Percentiles rank a stretch among this genome's conserved stretches.
These are phyloP conservation scores for Puccinia triticina DNA, from an alignment of 1,284 basidiomycete species.

Conservation along the genomic window DNA sequence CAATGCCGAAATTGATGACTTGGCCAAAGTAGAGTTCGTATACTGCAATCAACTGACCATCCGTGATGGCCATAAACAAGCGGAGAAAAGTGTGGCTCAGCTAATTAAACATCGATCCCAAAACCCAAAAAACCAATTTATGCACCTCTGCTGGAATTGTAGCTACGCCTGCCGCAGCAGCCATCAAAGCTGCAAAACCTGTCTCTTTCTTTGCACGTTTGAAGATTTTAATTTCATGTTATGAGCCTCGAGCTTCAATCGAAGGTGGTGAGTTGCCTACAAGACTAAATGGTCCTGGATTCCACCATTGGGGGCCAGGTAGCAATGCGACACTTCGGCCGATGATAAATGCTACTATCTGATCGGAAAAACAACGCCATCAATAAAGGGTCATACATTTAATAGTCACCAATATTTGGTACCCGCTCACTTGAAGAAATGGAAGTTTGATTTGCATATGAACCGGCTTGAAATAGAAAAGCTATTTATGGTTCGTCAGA, in stretches of 20 bases:
- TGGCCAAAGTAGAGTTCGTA: constrained; percentile 35
- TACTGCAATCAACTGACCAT: constrained; percentile 6
- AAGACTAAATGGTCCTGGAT: constrained; percentile 36
- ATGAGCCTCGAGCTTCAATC: too few species aligned
- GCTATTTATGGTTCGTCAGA: background rate
- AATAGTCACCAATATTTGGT: background rate
- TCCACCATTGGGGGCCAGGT: constrained; percentile 45
- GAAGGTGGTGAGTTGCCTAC: background rate
- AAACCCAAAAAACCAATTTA: background rate
- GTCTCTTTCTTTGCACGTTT: constrained; percentile 27
- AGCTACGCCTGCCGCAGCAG: constrained; percentile 24
- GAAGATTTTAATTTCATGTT: too few species aligned
- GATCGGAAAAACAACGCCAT: too few species aligned
- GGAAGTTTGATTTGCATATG: constrained; percentile 21
- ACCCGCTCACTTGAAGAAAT: constrained; percentile 24
- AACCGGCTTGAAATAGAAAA: constrained; percentile 43
- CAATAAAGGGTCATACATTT: background rate
- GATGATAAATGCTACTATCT: constrained; percentile 22
- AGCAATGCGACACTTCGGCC: constrained; percentile 2
- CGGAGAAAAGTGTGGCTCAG: background rate
- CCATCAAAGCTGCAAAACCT: constrained; percentile 17
- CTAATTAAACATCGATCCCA: background rate
- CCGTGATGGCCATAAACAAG: background rate
- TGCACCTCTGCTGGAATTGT: constrained; percentile 22
- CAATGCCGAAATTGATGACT: background rate